Conservation (phyloP, 1,284 basidiomycete genomes). For the Serendipita sp. region DNA sequence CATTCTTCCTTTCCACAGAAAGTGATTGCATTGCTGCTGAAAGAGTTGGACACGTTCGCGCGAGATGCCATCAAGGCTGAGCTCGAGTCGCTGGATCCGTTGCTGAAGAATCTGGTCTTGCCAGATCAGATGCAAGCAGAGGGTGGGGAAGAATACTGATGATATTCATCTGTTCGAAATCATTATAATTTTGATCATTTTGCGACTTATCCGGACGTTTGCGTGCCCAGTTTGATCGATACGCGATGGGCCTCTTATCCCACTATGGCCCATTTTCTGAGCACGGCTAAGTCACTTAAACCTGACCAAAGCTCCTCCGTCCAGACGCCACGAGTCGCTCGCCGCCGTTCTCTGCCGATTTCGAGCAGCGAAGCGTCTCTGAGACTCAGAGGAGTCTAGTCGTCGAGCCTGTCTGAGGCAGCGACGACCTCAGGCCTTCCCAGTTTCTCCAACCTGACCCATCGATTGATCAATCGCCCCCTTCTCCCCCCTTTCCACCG, state of each 20-base stretch:
- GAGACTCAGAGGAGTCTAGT: constrained; percentile 3
- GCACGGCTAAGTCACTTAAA: background rate
- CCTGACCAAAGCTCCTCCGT: background rate
- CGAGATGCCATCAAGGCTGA: constrained; percentile 68
- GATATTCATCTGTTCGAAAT: background rate
- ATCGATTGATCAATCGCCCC: constrained; percentile 6
- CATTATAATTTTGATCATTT: background rate
- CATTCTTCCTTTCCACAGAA: constrained; percentile 37
- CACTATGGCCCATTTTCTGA: background rate
- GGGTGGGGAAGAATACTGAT: background rate
- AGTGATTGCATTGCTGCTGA: constrained; percentile 57
- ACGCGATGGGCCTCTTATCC: background rate
- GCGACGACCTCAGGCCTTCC: background rate
- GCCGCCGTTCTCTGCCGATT: background rate
- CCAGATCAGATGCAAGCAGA: constrained; percentile 4
- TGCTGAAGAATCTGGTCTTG: constrained; percentile 40
- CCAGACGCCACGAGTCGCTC: constrained; percentile 4
- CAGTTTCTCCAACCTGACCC: background rate
- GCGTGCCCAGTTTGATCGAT: background rate
- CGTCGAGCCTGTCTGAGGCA: background rate
- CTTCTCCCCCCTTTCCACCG: background rate
- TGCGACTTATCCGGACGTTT: background rate
- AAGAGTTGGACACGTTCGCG: constrained; percentile 70
- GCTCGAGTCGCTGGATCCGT: constrained; percentile 60
- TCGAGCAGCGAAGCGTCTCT: constrained; percentile 3